phyloP scores from a whole-genome alignment of 2,329 filamentous ascomycete genomes.

The Claviceps cyperi region DNA sequence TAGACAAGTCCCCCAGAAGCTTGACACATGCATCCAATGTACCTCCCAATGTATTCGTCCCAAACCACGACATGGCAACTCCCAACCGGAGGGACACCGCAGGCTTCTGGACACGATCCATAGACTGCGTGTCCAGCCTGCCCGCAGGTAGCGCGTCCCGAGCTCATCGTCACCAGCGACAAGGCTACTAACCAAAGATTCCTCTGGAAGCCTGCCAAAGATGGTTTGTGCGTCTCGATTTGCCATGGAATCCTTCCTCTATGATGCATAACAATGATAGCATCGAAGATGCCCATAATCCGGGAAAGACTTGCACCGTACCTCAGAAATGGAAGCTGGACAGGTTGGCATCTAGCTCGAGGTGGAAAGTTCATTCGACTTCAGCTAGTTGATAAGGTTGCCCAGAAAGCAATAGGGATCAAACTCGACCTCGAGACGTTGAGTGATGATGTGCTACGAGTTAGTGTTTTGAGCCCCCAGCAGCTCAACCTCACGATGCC shows the following conservation, averaged over 20 bases:
- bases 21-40: background rate
- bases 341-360: constrained; percentile 12
- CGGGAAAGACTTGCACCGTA: constrained; percentile 14
- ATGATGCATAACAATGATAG: constrained; percentile 17
- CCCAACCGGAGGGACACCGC: constrained; percentile 3
- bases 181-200: constrained; percentile 51
- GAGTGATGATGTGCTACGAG: constrained; percentile 28
- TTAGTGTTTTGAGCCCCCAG: constrained; percentile 32
- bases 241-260: constrained; percentile 44
- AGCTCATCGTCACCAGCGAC: constrained; percentile 44
- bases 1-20: background rate
- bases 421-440: constrained; percentile 22
- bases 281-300: constrained; percentile 19
- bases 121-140: constrained; percentile 5
- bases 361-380: constrained; percentile 6
- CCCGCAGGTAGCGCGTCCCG: constrained; percentile 22
- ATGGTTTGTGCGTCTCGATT: constrained; percentile 47
- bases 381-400: constrained; percentile 23
- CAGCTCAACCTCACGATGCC: constrained; percentile 39
- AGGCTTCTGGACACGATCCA: constrained; percentile 8
- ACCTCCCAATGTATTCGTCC: background rate
- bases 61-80: background rate
- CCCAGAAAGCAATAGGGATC: constrained; percentile 35
- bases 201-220: constrained; percentile 45
- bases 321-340: constrained; percentile 12